phyloP scores from a whole-genome alignment of 2,329 filamentous ascomycete species.

The Microcyclospora pomicola region DNA sequence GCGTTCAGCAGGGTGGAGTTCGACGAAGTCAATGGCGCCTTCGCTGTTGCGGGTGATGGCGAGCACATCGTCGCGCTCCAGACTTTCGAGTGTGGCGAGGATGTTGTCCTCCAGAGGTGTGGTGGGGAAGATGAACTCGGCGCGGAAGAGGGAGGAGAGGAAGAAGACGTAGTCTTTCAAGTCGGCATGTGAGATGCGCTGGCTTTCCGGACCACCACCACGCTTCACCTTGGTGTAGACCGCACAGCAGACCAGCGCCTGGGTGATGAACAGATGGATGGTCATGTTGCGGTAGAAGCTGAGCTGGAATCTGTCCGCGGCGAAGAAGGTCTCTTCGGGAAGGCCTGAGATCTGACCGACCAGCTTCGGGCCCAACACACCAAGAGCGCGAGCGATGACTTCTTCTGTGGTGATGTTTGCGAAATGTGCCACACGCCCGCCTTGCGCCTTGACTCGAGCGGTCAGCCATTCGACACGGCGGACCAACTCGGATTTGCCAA shows the following conservation, averaged over 20 bases:
- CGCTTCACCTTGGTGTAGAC: constrained; percentile 86
- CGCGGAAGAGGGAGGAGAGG: constrained; percentile 82
- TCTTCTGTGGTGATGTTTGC: constrained; percentile 63
- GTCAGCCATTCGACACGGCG: constrained; percentile 85
- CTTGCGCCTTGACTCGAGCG: constrained; percentile 66
- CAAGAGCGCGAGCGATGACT: constrained; percentile 78
- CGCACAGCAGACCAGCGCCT: constrained; percentile 76
- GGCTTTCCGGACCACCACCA: constrained; percentile 69
- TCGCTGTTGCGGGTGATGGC: constrained; percentile 45
- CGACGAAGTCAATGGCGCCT: constrained; percentile 46
- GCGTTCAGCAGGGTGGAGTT: constrained; percentile 63
- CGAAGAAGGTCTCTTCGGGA: constrained; percentile 84
- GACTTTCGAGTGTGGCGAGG: constrained; percentile 59
- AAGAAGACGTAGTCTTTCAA: constrained; percentile 72
- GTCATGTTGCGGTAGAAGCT: constrained; percentile 99
- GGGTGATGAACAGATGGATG: constrained; percentile 91
- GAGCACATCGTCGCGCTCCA: constrained; percentile 70
- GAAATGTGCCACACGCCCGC: constrained; percentile 87
- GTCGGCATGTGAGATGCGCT: constrained; percentile 50
- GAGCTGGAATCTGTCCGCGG: constrained; percentile 86
- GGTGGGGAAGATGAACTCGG: constrained; percentile 91
- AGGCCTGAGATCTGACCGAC: constrained; percentile 68
- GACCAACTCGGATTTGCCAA: constrained; percentile 73
- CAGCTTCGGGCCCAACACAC: constrained; percentile 79
- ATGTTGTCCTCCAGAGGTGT: constrained; percentile 72